phyloP scores from a whole-genome alignment of 2,329 filamentous ascomycete species.

The Venturia nashicola region DNA sequence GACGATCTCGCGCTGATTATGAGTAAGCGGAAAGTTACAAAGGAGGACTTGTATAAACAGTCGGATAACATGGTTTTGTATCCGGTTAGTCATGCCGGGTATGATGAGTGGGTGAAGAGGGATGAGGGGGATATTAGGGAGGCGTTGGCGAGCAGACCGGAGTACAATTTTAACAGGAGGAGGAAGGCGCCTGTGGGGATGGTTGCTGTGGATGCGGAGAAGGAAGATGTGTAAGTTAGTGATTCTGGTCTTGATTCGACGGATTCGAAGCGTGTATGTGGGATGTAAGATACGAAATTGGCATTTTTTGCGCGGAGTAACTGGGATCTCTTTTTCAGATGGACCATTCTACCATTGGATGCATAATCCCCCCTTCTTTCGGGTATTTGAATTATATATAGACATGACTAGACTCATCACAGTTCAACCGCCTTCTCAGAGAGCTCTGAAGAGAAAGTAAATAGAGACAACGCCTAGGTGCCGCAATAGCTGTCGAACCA shows the following conservation, averaged over 20 bases:
- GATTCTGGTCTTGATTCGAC: background rate
- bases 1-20: slow-evolving; percentile 64
- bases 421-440: too few relatives aligned
- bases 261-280: background rate
- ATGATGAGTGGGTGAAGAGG: slow-evolving; percentile 23
- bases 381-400: too few relatives aligned
- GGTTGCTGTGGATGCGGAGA: background rate
- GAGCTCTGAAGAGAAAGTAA: too few relatives aligned
- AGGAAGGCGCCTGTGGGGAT: slow-evolving; percentile 23
- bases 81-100: slow-evolving; percentile 37
- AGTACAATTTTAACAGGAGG: slow-evolving; percentile 4
- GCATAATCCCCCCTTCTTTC: too few relatives aligned
- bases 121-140: slow-evolving; percentile 30
- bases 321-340: too few relatives aligned
- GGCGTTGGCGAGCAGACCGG: slow-evolving; percentile 29
- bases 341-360: too few relatives aligned
- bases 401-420: too few relatives aligned
- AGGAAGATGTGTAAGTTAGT: background rate
- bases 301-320: too few relatives aligned
- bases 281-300: too few relatives aligned
- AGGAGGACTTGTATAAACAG: slow-evolving; percentile 38
- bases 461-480: too few relatives aligned
- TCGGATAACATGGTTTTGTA: slow-evolving; percentile 43
- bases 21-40: slow-evolving; percentile 39
- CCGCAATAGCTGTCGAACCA: too few relatives aligned